Percentiles rank a stretch among this genome's conserved stretches.
phyloP scores from a whole-genome alignment of 352 stramenopile genomes.

The Phytophthora fragariae region DNA sequence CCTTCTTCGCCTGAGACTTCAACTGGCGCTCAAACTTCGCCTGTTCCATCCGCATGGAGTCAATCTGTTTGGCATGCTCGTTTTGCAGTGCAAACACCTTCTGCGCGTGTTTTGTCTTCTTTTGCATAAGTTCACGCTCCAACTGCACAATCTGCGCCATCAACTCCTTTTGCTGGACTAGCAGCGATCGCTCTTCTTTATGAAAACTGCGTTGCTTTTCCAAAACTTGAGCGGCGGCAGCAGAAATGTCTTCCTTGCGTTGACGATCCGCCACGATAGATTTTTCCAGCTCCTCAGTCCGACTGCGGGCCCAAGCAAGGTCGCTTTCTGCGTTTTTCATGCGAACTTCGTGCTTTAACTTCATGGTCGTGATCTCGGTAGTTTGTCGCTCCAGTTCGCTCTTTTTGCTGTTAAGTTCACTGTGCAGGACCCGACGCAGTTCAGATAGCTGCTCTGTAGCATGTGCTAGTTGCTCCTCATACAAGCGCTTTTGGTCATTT shows the following conservation, averaged over 20 bases:
- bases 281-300: conserved; percentile 56
- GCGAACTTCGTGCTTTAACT: conserved; percentile 64
- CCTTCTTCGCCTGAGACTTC: conserved; percentile 64
- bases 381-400: conserved; percentile 51
- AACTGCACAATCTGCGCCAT: conserved; percentile 66
- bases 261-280: conserved; percentile 38
- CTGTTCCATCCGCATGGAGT: conserved; percentile 52
- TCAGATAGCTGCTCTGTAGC: conserved; percentile 65
- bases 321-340: conserved; percentile 64
- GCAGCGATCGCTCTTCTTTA: conserved; percentile 60
- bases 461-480: conserved; percentile 53
- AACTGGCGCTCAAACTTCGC: conserved; percentile 60
- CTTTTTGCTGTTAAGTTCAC: conserved; percentile 60
- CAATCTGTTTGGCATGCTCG: conserved; percentile 39
- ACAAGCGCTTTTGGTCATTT: conserved; percentile 55
- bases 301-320: conserved; percentile 59
- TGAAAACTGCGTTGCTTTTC: conserved; percentile 61
- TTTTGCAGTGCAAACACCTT: conserved; percentile 61
- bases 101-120: conserved; percentile 70
- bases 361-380: conserved; percentile 60
- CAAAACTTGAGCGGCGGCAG: conserved; percentile 47
- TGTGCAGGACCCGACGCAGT: conserved; percentile 47
- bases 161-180: conserved; percentile 64
- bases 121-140: conserved; percentile 60
- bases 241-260: conserved; percentile 43